Evolutionary conservation across 2,329 filamentous ascomycete genomes (phyloP).

Genomic region (Neurospora sp.): DNA sequence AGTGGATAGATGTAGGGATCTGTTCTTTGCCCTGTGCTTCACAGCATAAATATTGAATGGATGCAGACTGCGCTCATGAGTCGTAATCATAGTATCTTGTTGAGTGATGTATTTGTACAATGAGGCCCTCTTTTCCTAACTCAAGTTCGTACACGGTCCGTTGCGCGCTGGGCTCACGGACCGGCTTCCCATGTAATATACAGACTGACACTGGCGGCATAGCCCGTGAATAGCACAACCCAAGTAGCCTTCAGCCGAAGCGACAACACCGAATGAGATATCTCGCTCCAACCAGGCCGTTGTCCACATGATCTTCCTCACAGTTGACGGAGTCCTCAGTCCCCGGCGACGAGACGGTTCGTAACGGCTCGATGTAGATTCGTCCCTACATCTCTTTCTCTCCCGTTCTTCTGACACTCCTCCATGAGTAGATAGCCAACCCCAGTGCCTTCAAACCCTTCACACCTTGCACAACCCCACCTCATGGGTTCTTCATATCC

Average conservation of each 20-base stretch:
- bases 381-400: background rate
- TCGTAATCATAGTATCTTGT: background rate
- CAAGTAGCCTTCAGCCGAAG: background rate
- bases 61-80: background rate
- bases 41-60: background rate
- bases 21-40: background rate
- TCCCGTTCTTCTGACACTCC: background rate
- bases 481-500: conserved; percentile 32
- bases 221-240: background rate
- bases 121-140: background rate
- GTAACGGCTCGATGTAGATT: background rate
- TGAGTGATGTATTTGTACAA: background rate
- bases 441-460: background rate
- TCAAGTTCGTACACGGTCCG: background rate
- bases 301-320: background rate
- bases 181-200: background rate
- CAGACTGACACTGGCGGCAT: background rate
- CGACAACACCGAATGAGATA: background rate
- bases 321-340: background rate
- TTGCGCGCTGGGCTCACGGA: background rate
- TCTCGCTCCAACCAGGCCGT: background rate
- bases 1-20: background rate
- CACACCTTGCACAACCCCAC: background rate
- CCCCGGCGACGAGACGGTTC: background rate
- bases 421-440: background rate